A percentile compares a stretch with the other conserved stretches of the same genome.
Evolutionary conservation across 2,329 filamentous ascomycete genomes (phyloP).

Genomic region (Ilyonectria robusta): DNA sequence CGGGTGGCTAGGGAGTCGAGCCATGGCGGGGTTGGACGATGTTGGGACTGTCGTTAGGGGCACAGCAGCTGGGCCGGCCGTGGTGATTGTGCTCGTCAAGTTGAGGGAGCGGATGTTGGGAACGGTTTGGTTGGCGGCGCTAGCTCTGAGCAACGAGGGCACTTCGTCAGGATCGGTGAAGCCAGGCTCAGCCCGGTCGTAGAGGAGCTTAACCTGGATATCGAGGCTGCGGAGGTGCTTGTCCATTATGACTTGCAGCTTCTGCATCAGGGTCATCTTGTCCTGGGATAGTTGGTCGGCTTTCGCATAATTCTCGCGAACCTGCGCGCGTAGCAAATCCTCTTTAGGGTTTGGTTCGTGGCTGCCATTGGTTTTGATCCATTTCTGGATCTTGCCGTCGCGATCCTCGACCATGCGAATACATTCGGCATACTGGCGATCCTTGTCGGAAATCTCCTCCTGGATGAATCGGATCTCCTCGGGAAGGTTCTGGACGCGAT

Average conservation of each 20-base stretch:
- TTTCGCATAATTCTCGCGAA: conserved; percentile 77
- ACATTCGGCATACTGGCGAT: conserved; percentile 79
- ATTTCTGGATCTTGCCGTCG: conserved; percentile 84
- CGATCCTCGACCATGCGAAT: conserved; percentile 78
- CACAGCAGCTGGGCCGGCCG: conserved; percentile 44
- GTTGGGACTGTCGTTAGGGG: conserved; percentile 46
- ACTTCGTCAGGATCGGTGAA: conserved; percentile 75
- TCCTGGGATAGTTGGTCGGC: conserved; percentile 81
- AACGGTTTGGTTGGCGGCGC: conserved; percentile 65
- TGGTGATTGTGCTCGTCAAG: conserved; percentile 55
- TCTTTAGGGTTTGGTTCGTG: conserved; percentile 83
- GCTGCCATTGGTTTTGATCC: conserved; percentile 83
- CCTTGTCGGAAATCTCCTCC: conserved; percentile 86
- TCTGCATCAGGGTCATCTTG: conserved; percentile 79
- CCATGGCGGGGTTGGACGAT: conserved; percentile 58
- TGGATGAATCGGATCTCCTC: conserved; percentile 87
- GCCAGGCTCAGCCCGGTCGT: conserved; percentile 73
- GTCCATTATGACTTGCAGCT: conserved; percentile 71
- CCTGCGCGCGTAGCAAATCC: conserved; percentile 74
- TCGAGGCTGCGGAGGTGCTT: conserved; percentile 76
- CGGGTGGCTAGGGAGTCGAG: conserved; percentile 59
- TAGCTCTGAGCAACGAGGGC: conserved; percentile 73
- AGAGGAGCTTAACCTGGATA: conserved; percentile 72
- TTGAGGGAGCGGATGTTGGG: conserved; percentile 60
- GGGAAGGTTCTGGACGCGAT: conserved; percentile 82